These are phyloP conservation scores for Trametes pubescens DNA, from an alignment of 1,284 basidiomycete species.

Conservation along the genomic window DNA sequence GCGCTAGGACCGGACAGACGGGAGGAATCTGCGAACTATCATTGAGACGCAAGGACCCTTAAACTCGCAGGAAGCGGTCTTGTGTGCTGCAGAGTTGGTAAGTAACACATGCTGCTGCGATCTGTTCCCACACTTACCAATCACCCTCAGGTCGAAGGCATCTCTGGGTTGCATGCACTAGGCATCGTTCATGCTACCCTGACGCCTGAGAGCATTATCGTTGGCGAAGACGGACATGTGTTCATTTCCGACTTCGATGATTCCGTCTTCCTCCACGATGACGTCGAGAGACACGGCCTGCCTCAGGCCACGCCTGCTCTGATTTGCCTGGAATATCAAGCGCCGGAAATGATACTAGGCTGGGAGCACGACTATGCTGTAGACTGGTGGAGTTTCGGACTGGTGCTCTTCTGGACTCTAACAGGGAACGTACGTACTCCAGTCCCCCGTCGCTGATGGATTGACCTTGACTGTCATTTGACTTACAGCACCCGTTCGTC, in stretches of 20 bases:
- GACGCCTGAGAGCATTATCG: constrained; percentile 69
- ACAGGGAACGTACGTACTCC: constrained; percentile 57
- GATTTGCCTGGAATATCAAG: constrained; percentile 58
- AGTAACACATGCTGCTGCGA: neutral
- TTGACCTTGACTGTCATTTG: neutral
- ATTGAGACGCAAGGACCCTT: constrained; percentile 33
- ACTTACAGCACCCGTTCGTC: constrained; percentile 48
- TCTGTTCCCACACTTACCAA: neutral
- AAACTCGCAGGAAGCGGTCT: constrained; percentile 24
- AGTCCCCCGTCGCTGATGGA: neutral
- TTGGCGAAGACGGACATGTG: constrained; percentile 70
- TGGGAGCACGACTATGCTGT: constrained; percentile 77
- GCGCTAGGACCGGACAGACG: constrained; percentile 33
- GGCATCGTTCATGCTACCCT: constrained; percentile 49
- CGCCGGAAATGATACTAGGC: constrained; percentile 77
- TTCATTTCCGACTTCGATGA: constrained; percentile 52
- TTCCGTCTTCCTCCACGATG: constrained; percentile 52
- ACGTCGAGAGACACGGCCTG: neutral
- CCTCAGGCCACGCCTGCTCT: neutral
- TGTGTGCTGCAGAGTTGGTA: constrained; percentile 40
- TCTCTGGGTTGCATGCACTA: constrained; percentile 38
- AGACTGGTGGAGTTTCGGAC: constrained; percentile 87
- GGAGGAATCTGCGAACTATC: constrained; percentile 26
- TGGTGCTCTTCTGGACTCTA: constrained; percentile 77
- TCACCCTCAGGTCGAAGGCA: constrained; percentile 32